phyloP scores from a whole-genome alignment of 2,329 filamentous ascomycete genomes.

The Cladosporium austrohemisphaericum region DNA sequence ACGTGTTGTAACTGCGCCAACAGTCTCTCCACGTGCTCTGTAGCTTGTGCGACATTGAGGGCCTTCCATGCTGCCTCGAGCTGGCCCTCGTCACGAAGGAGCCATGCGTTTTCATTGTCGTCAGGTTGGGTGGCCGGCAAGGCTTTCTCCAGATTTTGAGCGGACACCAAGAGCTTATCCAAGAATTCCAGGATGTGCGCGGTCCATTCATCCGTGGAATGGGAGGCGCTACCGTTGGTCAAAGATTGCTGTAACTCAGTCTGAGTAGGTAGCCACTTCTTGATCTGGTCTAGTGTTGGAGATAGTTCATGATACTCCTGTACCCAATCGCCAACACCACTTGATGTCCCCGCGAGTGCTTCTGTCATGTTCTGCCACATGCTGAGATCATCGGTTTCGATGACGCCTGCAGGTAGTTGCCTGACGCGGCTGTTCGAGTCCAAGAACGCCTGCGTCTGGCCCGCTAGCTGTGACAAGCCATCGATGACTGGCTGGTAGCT shows the following conservation, averaged over 20 bases:
- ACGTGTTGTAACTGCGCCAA: conserved; percentile 43
- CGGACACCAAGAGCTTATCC: conserved; percentile 72
- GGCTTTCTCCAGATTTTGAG: conserved; percentile 66
- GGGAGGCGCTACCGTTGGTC: not conserved
- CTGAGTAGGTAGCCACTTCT: conserved; percentile 4
- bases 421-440: not conserved
- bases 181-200: conserved; percentile 60
- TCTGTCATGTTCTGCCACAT: not conserved
- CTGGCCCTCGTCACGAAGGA: conserved; percentile 48
- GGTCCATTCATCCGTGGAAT: conserved; percentile 46
- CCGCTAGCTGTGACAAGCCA: conserved; percentile 2
- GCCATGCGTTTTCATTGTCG: conserved; percentile 60
- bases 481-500: conserved; percentile 17
- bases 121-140: conserved; percentile 55
- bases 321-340: not conserved
- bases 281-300: conserved; percentile 1
- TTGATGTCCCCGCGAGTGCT: not conserved
- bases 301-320: conserved; percentile 2
- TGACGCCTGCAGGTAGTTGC: not conserved
- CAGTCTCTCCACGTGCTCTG: conserved; percentile 41
- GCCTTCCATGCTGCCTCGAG: conserved; percentile 54
- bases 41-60: conserved; percentile 58
- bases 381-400: not conserved
- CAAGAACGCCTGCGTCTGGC: conserved; percentile 35
- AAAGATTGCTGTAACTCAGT: not conserved